Evolutionary conservation across 2,329 filamentous ascomycete species (phyloP), one percentile per base, ranked within the genome.

Genomic region (Cercospora canescens): DNA sequence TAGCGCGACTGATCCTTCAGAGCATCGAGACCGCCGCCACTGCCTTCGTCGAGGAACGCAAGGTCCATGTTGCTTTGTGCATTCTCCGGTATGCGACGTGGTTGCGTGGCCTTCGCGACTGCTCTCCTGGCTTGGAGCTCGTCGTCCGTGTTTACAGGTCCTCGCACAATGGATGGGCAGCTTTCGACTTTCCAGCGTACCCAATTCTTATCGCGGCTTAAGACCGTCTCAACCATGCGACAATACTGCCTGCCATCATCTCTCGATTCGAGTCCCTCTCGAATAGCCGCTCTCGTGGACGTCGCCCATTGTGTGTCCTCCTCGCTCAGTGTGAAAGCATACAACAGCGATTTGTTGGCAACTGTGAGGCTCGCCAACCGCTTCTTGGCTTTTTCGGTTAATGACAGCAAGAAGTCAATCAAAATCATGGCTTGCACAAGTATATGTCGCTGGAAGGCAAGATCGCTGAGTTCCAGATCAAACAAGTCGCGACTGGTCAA

Each of bases 161-260:
- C 87, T 66, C 88, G 87, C 75, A 94, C 89, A 74, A 99, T 98
- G 6, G 90, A 87, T 26, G 93, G 92, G 77, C 95, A 99, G 71
- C 90, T 92, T 77, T 97, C 93, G 67, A 94, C 90, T 81, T 99
- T 99, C 95, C 95, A 99, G 69, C 93, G 90, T 52, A 96, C 93
- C 96, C 96, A 99, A 76, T 98, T 97, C 82, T 97, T 98, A 79
- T 99, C 95, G 69, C 95, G 87, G 26, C 93, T 92, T 32, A 99
- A 87, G 34, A 99, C 94, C 12, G 94, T 98, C 77, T 98, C 94
- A 34, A 99, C 93, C 88, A 98, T 96, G 41, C 95, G 90, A 79
- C 93, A 91, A 79, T 98, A 99, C 79, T 96, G 96, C 69, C 92
- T 91, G 32, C 95, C 95, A 74, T 96, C 94, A 48, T 85, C 62